Evolutionary conservation across 1,284 basidiomycete genomes (phyloP).

Genomic region (Earliella scabrosa): DNA sequence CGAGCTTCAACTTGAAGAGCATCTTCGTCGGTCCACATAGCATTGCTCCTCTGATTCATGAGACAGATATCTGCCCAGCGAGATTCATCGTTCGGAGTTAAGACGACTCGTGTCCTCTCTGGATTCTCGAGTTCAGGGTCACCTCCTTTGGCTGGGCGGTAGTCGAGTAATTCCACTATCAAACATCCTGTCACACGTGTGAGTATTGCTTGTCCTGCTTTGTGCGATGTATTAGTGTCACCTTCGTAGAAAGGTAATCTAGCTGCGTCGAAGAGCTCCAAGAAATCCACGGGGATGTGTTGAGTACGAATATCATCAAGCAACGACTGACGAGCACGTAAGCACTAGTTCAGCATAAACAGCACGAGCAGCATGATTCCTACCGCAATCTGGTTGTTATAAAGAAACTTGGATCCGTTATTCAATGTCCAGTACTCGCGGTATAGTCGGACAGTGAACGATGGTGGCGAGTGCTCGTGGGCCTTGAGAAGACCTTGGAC

Average conservation of each 20-base stretch:
- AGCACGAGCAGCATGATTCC: background rate
- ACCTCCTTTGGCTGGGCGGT: conserved; percentile 58
- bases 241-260: conserved; percentile 81
- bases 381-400: conserved; percentile 78
- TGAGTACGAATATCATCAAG: conserved; percentile 80
- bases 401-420: conserved; percentile 75
- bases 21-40: conserved; percentile 69
- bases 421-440: conserved; percentile 81
- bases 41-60: conserved; percentile 58
- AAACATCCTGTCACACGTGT: conserved; percentile 61
- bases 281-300: conserved; percentile 80
- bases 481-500: conserved; percentile 60
- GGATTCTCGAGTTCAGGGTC: conserved; percentile 60
- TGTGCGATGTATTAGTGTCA: conserved; percentile 27
- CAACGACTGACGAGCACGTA: conserved; percentile 66
- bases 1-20: conserved; percentile 73
- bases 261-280: conserved; percentile 73
- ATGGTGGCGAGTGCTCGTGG: conserved; percentile 60
- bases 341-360: conserved; percentile 1
- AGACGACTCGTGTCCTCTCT: conserved; percentile 66
- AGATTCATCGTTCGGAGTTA: conserved; percentile 75
- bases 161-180: conserved; percentile 79
- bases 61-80: conserved; percentile 77
- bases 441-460: conserved; percentile 76
- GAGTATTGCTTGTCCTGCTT: background rate